phyloP scores from a whole-genome alignment of 306 rosid species.

The Vicia sativa region DNA sequence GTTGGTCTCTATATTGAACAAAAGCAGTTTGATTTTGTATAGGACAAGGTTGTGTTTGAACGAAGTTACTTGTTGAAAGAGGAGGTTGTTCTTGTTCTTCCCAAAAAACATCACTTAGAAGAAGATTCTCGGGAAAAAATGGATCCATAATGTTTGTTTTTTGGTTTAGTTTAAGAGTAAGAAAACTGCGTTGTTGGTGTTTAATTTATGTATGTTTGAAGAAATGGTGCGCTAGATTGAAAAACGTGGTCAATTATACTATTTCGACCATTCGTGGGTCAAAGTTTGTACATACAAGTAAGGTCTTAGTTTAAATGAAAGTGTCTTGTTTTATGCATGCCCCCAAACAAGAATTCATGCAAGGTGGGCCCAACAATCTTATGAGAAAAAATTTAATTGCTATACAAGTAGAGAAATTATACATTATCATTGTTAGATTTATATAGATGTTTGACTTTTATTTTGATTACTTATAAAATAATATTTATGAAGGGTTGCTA shows the following conservation, averaged over 20 bases:
- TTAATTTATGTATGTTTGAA: conserved; percentile 5
- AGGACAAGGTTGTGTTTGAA: conserved; percentile 24
- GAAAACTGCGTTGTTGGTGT: background rate
- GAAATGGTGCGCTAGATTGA: conserved; percentile 27
- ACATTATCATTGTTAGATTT: too few relatives aligned
- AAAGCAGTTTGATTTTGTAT: conserved; percentile 49
- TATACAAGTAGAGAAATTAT: too few relatives aligned
- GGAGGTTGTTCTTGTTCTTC: conserved; percentile 29
- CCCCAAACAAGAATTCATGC: conserved; percentile 29
- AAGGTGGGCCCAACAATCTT: background rate
- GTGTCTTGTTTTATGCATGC: conserved; percentile 7
- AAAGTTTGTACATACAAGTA: conserved; percentile 12
- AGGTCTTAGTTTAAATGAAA: background rate
- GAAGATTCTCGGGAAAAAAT: conserved; percentile 42
- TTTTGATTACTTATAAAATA: too few relatives aligned
- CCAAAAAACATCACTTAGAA: conserved; percentile 54
- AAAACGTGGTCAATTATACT: conserved; percentile 53
- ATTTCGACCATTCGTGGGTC: conserved; percentile 42
- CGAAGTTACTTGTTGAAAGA: conserved; percentile 34
- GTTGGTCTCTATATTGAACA: conserved; percentile 41
- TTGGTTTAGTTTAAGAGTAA: background rate
- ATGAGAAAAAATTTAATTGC: too few relatives aligned
- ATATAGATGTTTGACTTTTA: too few relatives aligned
- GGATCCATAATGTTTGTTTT: conserved; percentile 36
- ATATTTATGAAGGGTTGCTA: too few relatives aligned